Base-by-base conservation (phyloP, 805 yeast genomes). In the Candida cerambycidarum region DNA sequence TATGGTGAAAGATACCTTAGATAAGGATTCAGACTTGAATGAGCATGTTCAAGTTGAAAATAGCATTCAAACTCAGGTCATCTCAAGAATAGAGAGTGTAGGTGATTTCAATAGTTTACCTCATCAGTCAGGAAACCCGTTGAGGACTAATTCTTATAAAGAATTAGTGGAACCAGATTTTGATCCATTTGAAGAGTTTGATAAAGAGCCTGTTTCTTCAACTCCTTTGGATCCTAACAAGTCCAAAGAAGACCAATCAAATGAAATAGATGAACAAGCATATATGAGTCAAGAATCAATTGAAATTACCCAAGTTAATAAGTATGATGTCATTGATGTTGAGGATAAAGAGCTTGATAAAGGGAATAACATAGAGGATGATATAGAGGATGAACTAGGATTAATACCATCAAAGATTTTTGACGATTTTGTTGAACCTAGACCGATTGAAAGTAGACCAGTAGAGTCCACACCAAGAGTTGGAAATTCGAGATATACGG, bases 151-250 rank as follows among this genome's bases (percentile, higher is more conserved):
- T 19, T 40, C 38, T 3, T 40, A 32, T 33, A 40, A 40, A 17
- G 32, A 40, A 29, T 21, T 40, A 14, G 38, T 40, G 3, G 43
- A 40, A 13, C 43, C 43, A 2, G 43, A 41, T 16, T n/a, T 17
- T 17, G 44, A 41, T 41, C 44, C 44, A 17, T 41, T 41, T 41
- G 44, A 41, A 13, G 40, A 41, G 27, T 41, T 41, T 41, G 44
- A 41, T 36, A 41, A 31, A 6, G 40, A 30, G 12, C 39, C 39
- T 3, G 33, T 29, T 12, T 18, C 32, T 14, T 13, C 18, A 3
- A 41, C 29, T 13, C 30, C 39, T 14, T 4, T 13, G 5, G 32
- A 32, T 5, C 4, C 3, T 17, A 8, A 5, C 6, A 13, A 13
- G n/a, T 12, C 21, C 4, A 12, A 11, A 16, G 24, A 32, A 11